Conservation (phyloP, 169 alveolate species). For the Cryptosporidium andersoni region DNA sequence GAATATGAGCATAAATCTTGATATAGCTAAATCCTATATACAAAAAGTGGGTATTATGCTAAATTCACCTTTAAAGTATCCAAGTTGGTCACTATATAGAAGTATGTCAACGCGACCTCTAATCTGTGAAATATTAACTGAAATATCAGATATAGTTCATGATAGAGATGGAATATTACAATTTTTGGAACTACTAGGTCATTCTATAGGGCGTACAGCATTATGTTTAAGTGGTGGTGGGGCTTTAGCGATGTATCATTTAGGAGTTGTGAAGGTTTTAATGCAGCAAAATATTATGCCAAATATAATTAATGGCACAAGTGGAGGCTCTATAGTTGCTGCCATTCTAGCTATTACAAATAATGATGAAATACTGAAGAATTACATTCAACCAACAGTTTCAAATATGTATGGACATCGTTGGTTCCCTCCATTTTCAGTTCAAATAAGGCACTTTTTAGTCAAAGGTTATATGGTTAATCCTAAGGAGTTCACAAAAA, state of each 20-base stretch:
- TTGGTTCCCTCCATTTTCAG: slow-evolving; percentile 73
- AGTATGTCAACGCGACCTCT: neutral
- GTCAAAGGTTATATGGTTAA: slow-evolving; percentile 71
- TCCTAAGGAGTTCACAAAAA: slow-evolving; percentile 54
- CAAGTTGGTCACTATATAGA: no score
- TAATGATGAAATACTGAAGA: slow-evolving; percentile 74
- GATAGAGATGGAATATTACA: slow-evolving; percentile 70
- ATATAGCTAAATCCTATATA: no score
- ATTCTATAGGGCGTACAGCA: slow-evolving; percentile 77
- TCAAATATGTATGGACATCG: slow-evolving; percentile 62
- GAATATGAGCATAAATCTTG: no score
- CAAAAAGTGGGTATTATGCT: no score
- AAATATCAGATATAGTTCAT: slow-evolving; percentile 20
- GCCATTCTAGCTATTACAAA: slow-evolving; percentile 81
- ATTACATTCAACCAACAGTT: slow-evolving; percentile 71
- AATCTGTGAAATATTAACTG: no score
- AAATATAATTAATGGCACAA: slow-evolving; percentile 80
- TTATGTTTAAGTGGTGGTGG: slow-evolving; percentile 79
- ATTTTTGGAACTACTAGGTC: slow-evolving; percentile 42
- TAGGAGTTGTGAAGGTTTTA: slow-evolving; percentile 76
- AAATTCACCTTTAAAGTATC: no score
- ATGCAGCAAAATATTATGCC: slow-evolving; percentile 76
- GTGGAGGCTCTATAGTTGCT: slow-evolving; percentile 84
- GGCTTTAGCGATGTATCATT: slow-evolving; percentile 76
- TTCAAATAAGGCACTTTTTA: slow-evolving; percentile 63